Base-by-base conservation (phyloP, 2,329 filamentous ascomycete species). In the Rutstroemia sp. region DNA sequence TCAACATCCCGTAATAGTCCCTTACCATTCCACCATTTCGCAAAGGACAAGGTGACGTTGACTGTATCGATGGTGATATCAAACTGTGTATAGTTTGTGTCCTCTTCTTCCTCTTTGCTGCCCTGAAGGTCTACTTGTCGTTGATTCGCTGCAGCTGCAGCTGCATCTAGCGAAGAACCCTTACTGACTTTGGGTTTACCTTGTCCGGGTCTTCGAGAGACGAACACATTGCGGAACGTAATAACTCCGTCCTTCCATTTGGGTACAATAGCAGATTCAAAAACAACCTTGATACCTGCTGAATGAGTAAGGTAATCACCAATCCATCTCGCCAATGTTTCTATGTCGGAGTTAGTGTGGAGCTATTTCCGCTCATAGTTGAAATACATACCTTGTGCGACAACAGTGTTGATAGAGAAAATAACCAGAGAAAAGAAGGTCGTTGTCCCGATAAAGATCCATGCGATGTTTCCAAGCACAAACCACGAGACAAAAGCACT, bases 21-120 rank as follows among this genome's bases (percentile, higher is more conserved):
- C 71, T 92, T 96, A 21, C 94, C 92, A 65, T 96, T 97, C 83
- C 95, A 95, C 94, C 94, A 99, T 69, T 96, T 97, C n/a, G 91
- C 80, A 65, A 99, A 97, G 0, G 94, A 99, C 25, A 99, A 72
- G 0, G 92, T 97, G 44, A 99, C 92, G 67, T 99, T 96, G 60
- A 99, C 89, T 0, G 89, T 95, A 60, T 94, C 89, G 58, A 99
- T 89, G 0, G 91, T 96, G 16, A 99, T 77, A 67, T 99, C 94
- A 65, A 96, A 99, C 64, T 99, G 94, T 0, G 92, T 96, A 70
- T 97, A 99, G 68, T 99, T 99, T 17, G 89, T 90, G 68, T 97
- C 92, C 67, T 97, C 92, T 57, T 85, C 81, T 60, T 81, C 78
- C 19, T 73, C 72, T 47, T 61, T 57, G 58, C 67, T 50, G 1